A percentile compares a stretch with the other conserved stretches of the same genome.
phyloP scores from a whole-genome alignment of 495 filamentous ascomycete genomes.

The Astrothelium subdiscretum region DNA sequence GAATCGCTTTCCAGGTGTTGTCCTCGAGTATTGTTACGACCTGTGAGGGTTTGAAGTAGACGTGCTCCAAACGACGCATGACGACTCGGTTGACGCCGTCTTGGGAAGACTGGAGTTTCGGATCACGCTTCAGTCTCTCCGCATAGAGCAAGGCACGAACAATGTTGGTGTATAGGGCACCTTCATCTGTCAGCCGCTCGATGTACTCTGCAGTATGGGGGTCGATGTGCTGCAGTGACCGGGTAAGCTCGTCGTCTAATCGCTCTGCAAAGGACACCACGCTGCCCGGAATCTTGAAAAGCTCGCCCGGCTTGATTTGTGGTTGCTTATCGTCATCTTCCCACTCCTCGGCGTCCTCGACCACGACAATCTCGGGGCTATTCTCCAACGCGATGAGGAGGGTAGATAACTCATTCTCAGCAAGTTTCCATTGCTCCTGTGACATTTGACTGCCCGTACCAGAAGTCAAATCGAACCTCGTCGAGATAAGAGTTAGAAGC shows the following conservation, averaged over 20 bases:
- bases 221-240: slow-evolving; percentile 91
- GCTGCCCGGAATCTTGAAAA: slow-evolving; percentile 81
- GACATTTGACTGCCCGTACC: slow-evolving; percentile 79
- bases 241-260: slow-evolving; percentile 92
- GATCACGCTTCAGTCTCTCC: slow-evolving; percentile 60
- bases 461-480: slow-evolving; percentile 84
- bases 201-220: slow-evolving; percentile 99
- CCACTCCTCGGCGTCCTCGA: slow-evolving; percentile 93
- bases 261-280: slow-evolving; percentile 90
- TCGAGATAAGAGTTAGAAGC: slow-evolving; percentile 82
- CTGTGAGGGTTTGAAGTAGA: slow-evolving; percentile 97
- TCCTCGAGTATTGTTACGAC: slow-evolving; percentile 89
- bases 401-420: slow-evolving; percentile 68
- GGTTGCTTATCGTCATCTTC: slow-evolving; percentile 96
- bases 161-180: slow-evolving; percentile 82
- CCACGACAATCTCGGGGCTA: slow-evolving; percentile 63
- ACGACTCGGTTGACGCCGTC: slow-evolving; percentile 82
- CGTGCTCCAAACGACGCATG: slow-evolving; percentile 87
- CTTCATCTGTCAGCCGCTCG: slow-evolving; percentile 83
- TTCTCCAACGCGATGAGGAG: slow-evolving; percentile 70
- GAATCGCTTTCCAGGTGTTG: slow-evolving; percentile 78
- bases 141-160: slow-evolving; percentile 77
- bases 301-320: slow-evolving; percentile 54
- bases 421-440: slow-evolving; percentile 91
- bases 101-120: slow-evolving; percentile 61